These are phyloP conservation scores for Penicillium verrucosum DNA, from an alignment of 2,329 filamentous ascomycete genomes.

Conservation along the genomic window DNA sequence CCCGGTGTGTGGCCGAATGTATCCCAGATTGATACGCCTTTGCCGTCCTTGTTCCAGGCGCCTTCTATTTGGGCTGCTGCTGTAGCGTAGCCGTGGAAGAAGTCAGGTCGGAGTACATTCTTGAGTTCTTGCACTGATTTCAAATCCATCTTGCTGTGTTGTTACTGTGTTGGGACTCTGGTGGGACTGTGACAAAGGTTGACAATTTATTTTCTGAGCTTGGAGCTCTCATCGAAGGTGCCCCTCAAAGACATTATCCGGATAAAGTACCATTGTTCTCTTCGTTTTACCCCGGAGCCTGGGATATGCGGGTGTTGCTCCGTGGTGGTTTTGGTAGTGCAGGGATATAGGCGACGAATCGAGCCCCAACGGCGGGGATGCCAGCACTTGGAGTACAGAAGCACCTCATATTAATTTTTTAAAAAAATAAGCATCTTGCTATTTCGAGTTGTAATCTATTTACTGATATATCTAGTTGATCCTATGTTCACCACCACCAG, in stretches of 20 bases:
- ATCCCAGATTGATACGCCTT: slow-evolving; percentile 78
- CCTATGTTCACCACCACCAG: slow-evolving; percentile 9
- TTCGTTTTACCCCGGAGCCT: slow-evolving; percentile 7
- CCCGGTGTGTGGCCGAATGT: slow-evolving; percentile 70
- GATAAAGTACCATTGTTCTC: not conserved
- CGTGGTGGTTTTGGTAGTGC: slow-evolving; percentile 12
- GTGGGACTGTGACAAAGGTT: not conserved
- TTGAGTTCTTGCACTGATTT: slow-evolving; percentile 27
- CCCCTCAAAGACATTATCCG: not conserved
- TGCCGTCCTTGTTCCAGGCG: slow-evolving; percentile 66
- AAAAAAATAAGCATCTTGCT: too few relatives aligned
- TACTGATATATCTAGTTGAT: not conserved
- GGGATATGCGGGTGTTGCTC: slow-evolving; percentile 5
- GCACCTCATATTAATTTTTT: too few relatives aligned
- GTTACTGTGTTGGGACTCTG: not conserved
- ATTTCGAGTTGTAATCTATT: not conserved
- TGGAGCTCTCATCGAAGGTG: not conserved
- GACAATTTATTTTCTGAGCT: not conserved
- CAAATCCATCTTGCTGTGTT: slow-evolving; percentile 21
- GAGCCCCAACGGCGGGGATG: too few relatives aligned
- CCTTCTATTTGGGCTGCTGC: slow-evolving; percentile 66
- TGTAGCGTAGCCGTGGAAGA: slow-evolving; percentile 32
- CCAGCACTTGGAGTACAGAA: not conserved
- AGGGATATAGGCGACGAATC: not conserved
- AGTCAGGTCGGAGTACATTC: slow-evolving; percentile 25